A percentile compares a stretch with the other conserved stretches of the same genome.
phyloP scores from a whole-genome alignment of 148 eudicot genomes.

The Agrostemma githago region DNA sequence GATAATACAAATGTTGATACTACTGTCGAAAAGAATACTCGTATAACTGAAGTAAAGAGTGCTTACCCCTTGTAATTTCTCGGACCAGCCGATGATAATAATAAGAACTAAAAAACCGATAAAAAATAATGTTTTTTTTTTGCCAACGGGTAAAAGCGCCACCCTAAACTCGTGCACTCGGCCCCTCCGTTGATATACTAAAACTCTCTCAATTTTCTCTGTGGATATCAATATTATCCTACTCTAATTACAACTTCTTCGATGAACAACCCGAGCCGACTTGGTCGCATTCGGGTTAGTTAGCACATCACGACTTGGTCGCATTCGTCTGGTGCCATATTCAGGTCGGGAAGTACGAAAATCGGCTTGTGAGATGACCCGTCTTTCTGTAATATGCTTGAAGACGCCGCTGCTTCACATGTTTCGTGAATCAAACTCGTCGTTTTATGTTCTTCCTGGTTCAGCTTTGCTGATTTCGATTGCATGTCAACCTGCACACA shows the following conservation, averaged over 20 bases:
- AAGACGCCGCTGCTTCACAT: conserved; percentile 23
- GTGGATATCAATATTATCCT: conserved; percentile 2
- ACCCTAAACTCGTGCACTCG: too few species aligned
- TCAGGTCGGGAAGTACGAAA: conserved; percentile 63
- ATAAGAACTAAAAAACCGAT: not conserved
- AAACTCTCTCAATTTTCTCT: conserved; percentile 5
- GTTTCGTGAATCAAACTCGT: conserved; percentile 10
- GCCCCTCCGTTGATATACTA: conserved; percentile 1
- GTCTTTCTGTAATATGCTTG: conserved; percentile 20
- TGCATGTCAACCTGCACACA: conserved; percentile 48
- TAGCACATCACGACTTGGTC: conserved; percentile 24
- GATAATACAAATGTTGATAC: too few species aligned
- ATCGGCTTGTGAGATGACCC: conserved; percentile 15
- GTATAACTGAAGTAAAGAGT: conserved; percentile 19
- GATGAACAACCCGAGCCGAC: not conserved
- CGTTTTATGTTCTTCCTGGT: conserved; percentile 8
- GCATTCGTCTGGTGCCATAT: conserved; percentile 51
- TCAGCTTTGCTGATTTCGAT: conserved; percentile 24
- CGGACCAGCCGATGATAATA: not conserved
- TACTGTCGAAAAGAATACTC: conserved; percentile 21
- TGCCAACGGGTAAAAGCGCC: too few species aligned
- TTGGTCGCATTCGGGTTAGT: not conserved
- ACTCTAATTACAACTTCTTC: conserved; percentile 29
- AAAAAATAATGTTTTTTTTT: conserved; percentile 6
- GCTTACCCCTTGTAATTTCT: conserved; percentile 29